phyloP scores from a whole-genome alignment of 345 rosid genomes.

The Gossypium raimondii region DNA sequence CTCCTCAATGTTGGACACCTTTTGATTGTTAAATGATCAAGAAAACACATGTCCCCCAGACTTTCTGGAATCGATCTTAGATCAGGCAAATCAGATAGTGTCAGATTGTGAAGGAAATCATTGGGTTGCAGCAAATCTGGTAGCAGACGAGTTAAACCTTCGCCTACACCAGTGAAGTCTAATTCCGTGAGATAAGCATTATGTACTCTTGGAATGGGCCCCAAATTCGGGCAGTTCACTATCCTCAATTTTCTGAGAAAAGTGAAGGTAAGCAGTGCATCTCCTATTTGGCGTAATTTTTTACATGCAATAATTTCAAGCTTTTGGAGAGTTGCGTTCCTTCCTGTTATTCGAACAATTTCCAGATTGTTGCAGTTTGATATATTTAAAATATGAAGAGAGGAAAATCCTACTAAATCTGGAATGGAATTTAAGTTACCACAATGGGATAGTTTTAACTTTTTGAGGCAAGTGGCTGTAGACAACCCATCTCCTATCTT shows the following conservation, averaged over 20 bases:
- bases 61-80: background rate
- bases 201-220: background rate
- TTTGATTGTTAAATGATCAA: background rate
- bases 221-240: background rate
- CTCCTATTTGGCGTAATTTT: background rate
- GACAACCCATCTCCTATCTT: background rate
- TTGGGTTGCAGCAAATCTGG: background rate
- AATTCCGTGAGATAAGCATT: rapidly evolving
- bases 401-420: background rate
- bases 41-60: rapidly evolving
- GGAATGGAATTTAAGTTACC: background rate
- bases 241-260: background rate
- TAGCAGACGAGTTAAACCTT: background rate
- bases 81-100: background rate
- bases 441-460: background rate
- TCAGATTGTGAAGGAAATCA: background rate
- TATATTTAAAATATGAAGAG: background rate
- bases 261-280: background rate
- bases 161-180: background rate
- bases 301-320: background rate
- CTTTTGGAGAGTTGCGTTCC: background rate
- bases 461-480: background rate
- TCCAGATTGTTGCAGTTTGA: background rate
- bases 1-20: background rate
- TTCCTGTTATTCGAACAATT: background rate